Evolutionary conservation across 257 asterid species (phyloP), one percentile per base, ranked within the genome.

Genomic region (Penstemon newberryi): DNA sequence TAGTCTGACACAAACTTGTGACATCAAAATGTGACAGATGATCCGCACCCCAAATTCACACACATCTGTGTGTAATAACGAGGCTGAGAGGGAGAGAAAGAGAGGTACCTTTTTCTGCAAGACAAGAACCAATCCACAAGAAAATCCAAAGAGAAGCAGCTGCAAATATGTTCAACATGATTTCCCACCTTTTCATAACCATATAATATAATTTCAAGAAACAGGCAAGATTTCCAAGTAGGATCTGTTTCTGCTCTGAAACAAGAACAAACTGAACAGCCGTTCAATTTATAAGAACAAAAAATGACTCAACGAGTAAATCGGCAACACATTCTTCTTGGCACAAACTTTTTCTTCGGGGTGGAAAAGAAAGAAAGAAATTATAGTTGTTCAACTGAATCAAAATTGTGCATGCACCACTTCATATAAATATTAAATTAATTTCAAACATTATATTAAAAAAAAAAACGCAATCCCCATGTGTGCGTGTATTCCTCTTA

Each of bases 21-120:
- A 25, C 33, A 25, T 2, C 2, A 25, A 25, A 25, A 25, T 25
- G 33, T 1, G 33, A 25, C 33, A 25, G 33, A 25, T 25, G 33
- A 25, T 25, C 33, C 1, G 1, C 33, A 2, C 33, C 33, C 33
- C 2, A 25, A 25, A 25, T 2, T 25, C 33, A 25, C 2, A 25
- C 33, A 25, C n/a, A 11, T 46, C 51, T 46, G n/a, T 46, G 51
- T 46, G 9, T 46, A 6, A 37, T 7, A 2, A 41, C 10, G 1
- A 0, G 36, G 57, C 37, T 6, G 64, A 65, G 57, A 3, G 50
- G 11, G 64, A 65, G 57, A 3, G 50, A 15, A 38, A 61, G 69
- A 61, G 53, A 59, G 6, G 33, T 12, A 85, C 91, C 91, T 83
- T 76, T 72, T 71, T 86, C 90, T 8, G 90, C 83, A 73, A 57